Conservation (phyloP, 208 protist species). For the Wallacemonas sp. region DNA sequence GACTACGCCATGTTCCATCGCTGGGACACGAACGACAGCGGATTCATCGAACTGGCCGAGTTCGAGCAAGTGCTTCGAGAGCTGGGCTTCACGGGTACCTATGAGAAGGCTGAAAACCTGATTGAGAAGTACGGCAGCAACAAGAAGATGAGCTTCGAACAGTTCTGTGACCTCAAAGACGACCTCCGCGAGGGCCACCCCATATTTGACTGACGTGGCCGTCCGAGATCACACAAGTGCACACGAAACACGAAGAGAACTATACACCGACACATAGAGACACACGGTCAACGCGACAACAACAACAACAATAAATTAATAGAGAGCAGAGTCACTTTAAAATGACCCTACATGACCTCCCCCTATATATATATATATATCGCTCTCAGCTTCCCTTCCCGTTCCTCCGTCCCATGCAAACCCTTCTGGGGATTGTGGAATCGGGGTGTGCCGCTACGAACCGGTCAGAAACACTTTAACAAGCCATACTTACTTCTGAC, state of each 20-base stretch:
- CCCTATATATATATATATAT: no score
- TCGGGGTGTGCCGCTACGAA: no score
- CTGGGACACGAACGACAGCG: slow-evolving; percentile 76
- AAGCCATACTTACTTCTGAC: no score
- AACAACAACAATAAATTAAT: not conserved
- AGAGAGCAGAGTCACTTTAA: no score
- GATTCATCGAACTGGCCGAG: slow-evolving; percentile 71
- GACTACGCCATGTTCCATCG: slow-evolving; percentile 79
- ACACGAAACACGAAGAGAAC: not conserved
- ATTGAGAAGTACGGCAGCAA: slow-evolving; percentile 75
- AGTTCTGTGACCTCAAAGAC: slow-evolving; percentile 66
- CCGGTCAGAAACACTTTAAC: no score
- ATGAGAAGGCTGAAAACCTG: slow-evolving; percentile 35
- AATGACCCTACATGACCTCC: no score
- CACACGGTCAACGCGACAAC: not conserved
- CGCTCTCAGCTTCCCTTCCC: no score
- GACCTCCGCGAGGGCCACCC: slow-evolving; percentile 71
- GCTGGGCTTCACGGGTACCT: slow-evolving; percentile 49
- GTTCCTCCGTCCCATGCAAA: no score
- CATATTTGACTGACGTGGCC: slow-evolving; percentile 46
- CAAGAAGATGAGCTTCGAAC: slow-evolving; percentile 65
- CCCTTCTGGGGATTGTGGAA: no score
- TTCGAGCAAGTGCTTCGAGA: slow-evolving; percentile 59
- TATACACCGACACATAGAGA: not conserved
- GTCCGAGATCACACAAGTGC: not conserved